These are phyloP conservation scores for Lineolata rhizophorae DNA, from an alignment of 495 filamentous ascomycete genomes.

Conservation along the genomic window DNA sequence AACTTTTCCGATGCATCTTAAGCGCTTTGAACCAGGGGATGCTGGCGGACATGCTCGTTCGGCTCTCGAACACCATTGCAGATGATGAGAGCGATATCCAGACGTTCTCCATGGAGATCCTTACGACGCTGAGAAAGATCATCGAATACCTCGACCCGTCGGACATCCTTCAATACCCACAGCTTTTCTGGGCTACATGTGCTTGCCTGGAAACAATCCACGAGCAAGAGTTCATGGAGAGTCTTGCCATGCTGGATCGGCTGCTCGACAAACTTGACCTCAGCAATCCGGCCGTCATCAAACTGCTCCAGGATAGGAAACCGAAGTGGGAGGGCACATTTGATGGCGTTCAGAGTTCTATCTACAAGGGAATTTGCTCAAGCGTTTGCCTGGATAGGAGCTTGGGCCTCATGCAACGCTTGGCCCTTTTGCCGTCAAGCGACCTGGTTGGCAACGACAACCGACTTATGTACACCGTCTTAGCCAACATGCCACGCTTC, in stretches of 20 bases:
- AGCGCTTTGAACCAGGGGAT: conserved; percentile 76
- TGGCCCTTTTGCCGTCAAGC: conserved; percentile 61
- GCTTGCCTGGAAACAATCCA: conserved; percentile 91
- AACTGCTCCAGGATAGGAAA: conserved; percentile 55
- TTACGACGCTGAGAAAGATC: conserved; percentile 78
- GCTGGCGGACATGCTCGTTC: conserved; percentile 86
- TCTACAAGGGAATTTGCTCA: conserved; percentile 87
- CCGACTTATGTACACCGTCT: conserved; percentile 58
- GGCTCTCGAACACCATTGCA: conserved; percentile 87
- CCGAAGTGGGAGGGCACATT: conserved; percentile 77
- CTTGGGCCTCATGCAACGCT: conserved; percentile 51
- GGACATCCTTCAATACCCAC: conserved; percentile 68
- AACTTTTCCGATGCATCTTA: conserved; percentile 85
- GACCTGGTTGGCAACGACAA: conserved; percentile 60
- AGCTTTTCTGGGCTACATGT: conserved; percentile 93
- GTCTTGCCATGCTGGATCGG: conserved; percentile 75
- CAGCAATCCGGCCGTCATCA: conserved; percentile 40
- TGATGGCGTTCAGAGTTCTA: conserved; percentile 61
- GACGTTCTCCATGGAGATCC: conserved; percentile 91
- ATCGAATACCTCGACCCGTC: conserved; percentile 60
- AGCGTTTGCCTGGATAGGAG: conserved; percentile 56
- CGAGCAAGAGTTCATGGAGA: conserved; percentile 83
- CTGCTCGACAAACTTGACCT: conserved; percentile 70
- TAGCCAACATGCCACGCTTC: conserved; percentile 83
- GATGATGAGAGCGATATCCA: conserved; percentile 82